Percentiles rank a stretch among this genome's conserved stretches.
Evolutionary conservation across 2,329 filamentous ascomycete species (phyloP).

Genomic region (Penicillium crustosum): DNA sequence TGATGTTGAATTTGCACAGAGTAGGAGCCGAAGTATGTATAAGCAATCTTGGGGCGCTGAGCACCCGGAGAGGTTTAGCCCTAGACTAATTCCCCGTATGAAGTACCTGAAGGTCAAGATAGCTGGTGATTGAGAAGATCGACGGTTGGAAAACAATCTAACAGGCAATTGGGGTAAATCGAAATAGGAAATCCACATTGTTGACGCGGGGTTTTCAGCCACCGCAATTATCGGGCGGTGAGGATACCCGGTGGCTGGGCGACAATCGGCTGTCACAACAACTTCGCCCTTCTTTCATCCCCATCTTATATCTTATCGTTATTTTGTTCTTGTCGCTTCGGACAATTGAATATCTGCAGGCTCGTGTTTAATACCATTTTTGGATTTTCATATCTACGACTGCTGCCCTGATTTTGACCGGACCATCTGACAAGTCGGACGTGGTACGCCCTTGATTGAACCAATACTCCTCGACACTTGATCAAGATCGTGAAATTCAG

Average conservation of each 20-base stretch:
- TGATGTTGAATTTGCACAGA: slow-evolving; percentile 24
- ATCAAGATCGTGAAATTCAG: background rate
- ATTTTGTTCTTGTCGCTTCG: slow-evolving; percentile 7
- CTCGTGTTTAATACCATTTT: background rate
- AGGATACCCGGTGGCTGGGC: slow-evolving; percentile 23
- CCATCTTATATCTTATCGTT: slow-evolving; percentile 10
- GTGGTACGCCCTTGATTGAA: slow-evolving; percentile 17
- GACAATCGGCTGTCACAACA: slow-evolving; percentile 20
- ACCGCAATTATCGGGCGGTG: slow-evolving; percentile 19
- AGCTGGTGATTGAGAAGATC: background rate
- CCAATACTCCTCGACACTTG: background rate
- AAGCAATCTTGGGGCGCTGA: background rate
- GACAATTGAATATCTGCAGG: slow-evolving; percentile 3
- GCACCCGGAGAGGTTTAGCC: background rate
- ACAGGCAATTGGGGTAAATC: slow-evolving; percentile 4
- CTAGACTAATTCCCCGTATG: background rate
- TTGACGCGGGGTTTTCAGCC: slow-evolving; percentile 16
- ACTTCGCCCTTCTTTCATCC: slow-evolving; percentile 21
- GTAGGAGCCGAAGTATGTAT: background rate
- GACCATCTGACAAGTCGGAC: background rate
- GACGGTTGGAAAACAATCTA: background rate
- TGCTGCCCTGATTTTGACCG: background rate
- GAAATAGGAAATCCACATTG: slow-evolving; percentile 20
- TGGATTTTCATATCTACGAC: background rate
- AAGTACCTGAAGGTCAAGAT: background rate